These are phyloP conservation scores for Canavalia ensiformis DNA, from an alignment of 306 rosid species.

Conservation along the genomic window DNA sequence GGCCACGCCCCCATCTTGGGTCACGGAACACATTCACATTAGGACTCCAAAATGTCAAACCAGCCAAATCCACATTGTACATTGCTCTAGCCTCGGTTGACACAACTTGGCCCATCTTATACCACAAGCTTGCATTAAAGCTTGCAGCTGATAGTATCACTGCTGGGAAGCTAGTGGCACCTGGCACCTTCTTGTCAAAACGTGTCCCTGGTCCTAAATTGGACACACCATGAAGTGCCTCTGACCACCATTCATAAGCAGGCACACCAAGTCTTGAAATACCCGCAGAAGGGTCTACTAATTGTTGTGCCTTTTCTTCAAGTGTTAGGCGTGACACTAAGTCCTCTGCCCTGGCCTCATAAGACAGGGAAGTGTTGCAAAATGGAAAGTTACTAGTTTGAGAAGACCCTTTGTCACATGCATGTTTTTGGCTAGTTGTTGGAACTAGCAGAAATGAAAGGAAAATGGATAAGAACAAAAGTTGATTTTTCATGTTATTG, in stretches of 20 bases:
- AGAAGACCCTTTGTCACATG: conserved; percentile 60
- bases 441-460: conserved; percentile 47
- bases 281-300: conserved; percentile 56
- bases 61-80: conserved; percentile 81
- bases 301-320: conserved; percentile 65
- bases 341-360: conserved; percentile 61
- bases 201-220: conserved; percentile 71
- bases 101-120: conserved; percentile 75
- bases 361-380: conserved; percentile 64
- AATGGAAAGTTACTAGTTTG: conserved; percentile 60
- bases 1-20: conserved; percentile 85
- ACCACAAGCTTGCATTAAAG: conserved; percentile 68
- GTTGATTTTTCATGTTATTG: conserved; percentile 53
- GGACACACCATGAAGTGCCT: conserved; percentile 84
- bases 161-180: conserved; percentile 80
- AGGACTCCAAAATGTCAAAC: conserved; percentile 89
- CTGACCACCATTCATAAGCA: conserved; percentile 84
- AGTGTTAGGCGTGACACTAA: conserved; percentile 70
- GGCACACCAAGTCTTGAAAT: conserved; percentile 74
- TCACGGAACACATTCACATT: conserved; percentile 83
- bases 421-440: conserved; percentile 60
- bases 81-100: conserved; percentile 86
- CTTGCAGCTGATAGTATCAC: conserved; percentile 75
- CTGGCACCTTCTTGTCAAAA: conserved; percentile 65
- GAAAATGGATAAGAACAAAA: conserved; percentile 39